Base-by-base conservation (phyloP, 2,329 filamentous ascomycete species). In the Dactylellina leptospora region DNA sequence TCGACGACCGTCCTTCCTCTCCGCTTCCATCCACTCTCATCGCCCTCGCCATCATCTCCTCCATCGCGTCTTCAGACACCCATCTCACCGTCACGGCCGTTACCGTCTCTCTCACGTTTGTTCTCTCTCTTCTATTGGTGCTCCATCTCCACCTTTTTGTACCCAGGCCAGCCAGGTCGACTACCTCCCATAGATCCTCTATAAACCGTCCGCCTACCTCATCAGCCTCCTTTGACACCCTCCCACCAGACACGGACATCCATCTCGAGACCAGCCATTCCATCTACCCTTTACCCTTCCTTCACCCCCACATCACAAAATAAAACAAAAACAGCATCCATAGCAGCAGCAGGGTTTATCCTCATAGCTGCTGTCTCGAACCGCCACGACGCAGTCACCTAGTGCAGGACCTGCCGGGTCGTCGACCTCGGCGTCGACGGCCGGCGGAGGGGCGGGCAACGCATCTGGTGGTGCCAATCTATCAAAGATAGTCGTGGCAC, bases 401-500 rank as follows among this genome's bases (percentile, higher is more conserved):
- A 72, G 68, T 64, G 68, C 68, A 72, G 68, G 68, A 64, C 68
- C 68, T 72, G 59, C 54, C 68, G 68, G 68, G 68, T 72, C 68
- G 68, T 72, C 68, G 68, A 72, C 68, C 68, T 64, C 59, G 68
- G 68, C 59, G 68, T 72, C 68, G 68, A 63, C 68, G 68, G 59
- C 68, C 59, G 68, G 68, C 51, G 69, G 61, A 73, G 69, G 69
- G 56, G 69, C 55, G 44, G 62, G 62, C 22, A 45, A 27, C 23
- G 20, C 36, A 23, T 56, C 55, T 54, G 82, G 83, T 74, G 81
- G 84, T 76, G 85, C 83, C 51, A 89, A 88, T 78, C 85, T 97
- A 77, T 90, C 90, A 73, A 97, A 96, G 82, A 95, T 99, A 80
- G 92, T 95, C 77, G 89, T 96, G 78, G 92, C 95, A 75, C 95